These are phyloP conservation scores for Scedosporium aurantiacum DNA, from an alignment of 2,329 filamentous ascomycete species.

Conservation along the genomic window DNA sequence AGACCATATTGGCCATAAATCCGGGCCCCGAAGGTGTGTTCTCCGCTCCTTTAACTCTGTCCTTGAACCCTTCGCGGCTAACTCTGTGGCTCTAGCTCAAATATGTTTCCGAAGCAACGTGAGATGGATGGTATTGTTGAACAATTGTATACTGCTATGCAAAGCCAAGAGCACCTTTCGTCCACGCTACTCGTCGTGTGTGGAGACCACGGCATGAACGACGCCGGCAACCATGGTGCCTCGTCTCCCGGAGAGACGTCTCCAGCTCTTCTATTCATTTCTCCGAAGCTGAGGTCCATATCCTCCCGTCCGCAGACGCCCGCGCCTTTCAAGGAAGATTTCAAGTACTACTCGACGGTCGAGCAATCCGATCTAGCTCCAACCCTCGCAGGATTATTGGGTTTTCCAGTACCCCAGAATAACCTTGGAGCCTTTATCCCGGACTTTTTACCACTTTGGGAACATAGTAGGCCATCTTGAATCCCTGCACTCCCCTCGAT, in stretches of 20 bases:
- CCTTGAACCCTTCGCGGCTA: constrained; percentile 1
- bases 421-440: constrained; percentile 79
- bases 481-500: not conserved
- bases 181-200: constrained; percentile 77
- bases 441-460: constrained; percentile 70
- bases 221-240: constrained; percentile 91
- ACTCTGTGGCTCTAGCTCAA: constrained; percentile 42
- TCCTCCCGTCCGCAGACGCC: constrained; percentile 38
- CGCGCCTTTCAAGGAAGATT: constrained; percentile 51
- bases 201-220: constrained; percentile 99
- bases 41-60: not conserved
- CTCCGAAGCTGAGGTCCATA: constrained; percentile 62
- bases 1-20: constrained; percentile 96
- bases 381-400: constrained; percentile 74
- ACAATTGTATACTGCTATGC: constrained; percentile 66
- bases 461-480: constrained; percentile 36
- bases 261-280: constrained; percentile 81
- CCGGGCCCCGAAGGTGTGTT: constrained; percentile 66
- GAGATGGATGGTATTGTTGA: constrained; percentile 86
- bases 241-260: constrained; percentile 92
- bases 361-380: constrained; percentile 92
- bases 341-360: constrained; percentile 73
- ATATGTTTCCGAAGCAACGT: constrained; percentile 85
- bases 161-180: constrained; percentile 55
- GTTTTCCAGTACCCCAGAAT: constrained; percentile 80